phyloP scores from a whole-genome alignment of 176 grass and related monocot species.

The Zizania latifolia region DNA sequence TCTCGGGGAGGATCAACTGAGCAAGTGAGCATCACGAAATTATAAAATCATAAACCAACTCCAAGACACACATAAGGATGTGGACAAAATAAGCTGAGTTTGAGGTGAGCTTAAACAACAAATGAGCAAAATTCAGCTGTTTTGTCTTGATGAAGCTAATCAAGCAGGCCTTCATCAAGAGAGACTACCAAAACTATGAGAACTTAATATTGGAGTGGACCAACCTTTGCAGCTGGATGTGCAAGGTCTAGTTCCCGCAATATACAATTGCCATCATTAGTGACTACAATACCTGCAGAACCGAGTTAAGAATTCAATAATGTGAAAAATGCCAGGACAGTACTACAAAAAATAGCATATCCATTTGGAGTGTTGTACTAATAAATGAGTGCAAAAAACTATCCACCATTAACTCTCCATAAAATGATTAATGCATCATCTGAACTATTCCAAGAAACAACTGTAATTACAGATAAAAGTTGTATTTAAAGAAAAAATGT shows the following conservation, averaged over 20 bases:
- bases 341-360: not conserved
- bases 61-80: not conserved
- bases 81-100: not conserved
- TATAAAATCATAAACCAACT: not conserved
- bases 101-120: not conserved
- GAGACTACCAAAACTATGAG: not conserved
- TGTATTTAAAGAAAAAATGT: not conserved
- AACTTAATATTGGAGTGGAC: not conserved
- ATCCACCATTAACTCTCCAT: not conserved
- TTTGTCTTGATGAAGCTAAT: not conserved
- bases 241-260: conserved; percentile 74
- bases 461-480: not conserved
- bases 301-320: not conserved
- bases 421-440: not conserved
- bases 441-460: not conserved
- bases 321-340: not conserved
- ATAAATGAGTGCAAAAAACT: not conserved
- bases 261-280: conserved; percentile 85
- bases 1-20: too few species aligned
- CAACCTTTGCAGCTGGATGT: conserved; percentile 82
- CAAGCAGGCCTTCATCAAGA: not conserved
- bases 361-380: not conserved
- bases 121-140: not conserved
- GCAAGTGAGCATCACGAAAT: not conserved
- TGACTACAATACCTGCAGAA: conserved; percentile 70